Evolutionary conservation across 129 eudicot species (phyloP).

Genomic region (Helichrysum umbraculigerum): DNA sequence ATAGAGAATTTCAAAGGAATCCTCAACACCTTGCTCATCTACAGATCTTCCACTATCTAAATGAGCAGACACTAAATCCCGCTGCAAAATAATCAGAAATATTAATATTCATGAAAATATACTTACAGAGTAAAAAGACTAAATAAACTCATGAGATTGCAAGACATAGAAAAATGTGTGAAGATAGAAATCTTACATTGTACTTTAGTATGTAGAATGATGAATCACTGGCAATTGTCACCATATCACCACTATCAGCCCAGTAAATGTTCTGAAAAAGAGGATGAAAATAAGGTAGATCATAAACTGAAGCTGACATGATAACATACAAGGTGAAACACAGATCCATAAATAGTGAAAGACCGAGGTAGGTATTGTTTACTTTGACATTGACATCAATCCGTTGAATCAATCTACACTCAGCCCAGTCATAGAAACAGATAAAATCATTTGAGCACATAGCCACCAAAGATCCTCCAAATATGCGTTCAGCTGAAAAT

Average conservation of each 20-base stretch:
- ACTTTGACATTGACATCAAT: slow-evolving; percentile 95
- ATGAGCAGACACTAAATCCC: slow-evolving; percentile 87
- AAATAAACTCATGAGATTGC: neutral
- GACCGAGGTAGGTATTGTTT: slow-evolving; percentile 24
- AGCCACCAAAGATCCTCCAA: slow-evolving; percentile 85
- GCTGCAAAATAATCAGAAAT: slow-evolving; percentile 50
- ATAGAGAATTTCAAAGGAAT: slow-evolving; percentile 82
- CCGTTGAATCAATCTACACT: slow-evolving; percentile 86
- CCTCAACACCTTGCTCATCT: slow-evolving; percentile 93
- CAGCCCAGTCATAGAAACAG: slow-evolving; percentile 98
- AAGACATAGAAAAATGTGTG: neutral
- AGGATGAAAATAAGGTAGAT: slow-evolving; percentile 1
- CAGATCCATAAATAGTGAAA: neutral
- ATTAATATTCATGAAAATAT: neutral
- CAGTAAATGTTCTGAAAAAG: slow-evolving; percentile 82
- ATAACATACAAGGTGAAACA: neutral
- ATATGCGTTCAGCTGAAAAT: slow-evolving; percentile 89
- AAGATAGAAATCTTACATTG: slow-evolving; percentile 55
- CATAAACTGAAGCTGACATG: slow-evolving; percentile 14
- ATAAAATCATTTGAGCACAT: slow-evolving; percentile 96
- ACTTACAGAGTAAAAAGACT: neutral
- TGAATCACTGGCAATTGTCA: slow-evolving; percentile 88
- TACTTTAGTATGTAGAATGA: slow-evolving; percentile 84
- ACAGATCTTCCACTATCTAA: slow-evolving; percentile 88
- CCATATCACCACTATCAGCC: slow-evolving; percentile 99